Percentiles rank a stretch among this genome's conserved stretches.
Evolutionary conservation across 148 eudicot species (phyloP).

Genomic region (Chenopodium berlandieri): DNA sequence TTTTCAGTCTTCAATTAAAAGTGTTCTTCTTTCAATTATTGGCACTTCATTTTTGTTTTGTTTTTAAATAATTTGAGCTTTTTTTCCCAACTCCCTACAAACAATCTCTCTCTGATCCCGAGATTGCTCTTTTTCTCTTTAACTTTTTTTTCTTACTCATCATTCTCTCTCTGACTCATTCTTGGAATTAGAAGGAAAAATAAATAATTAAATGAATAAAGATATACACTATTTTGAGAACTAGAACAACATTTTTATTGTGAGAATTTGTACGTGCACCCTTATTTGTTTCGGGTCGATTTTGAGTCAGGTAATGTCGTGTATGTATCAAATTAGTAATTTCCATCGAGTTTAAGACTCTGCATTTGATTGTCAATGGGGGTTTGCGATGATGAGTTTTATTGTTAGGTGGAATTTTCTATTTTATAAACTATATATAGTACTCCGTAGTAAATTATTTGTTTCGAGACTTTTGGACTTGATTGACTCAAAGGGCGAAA

Average conservation of each 20-base stretch:
- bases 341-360: no score
- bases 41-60: conserved; percentile 24
- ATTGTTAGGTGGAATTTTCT: no score
- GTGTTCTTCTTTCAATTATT: conserved; percentile 32
- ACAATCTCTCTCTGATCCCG: conserved; percentile 44
- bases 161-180: conserved; percentile 18
- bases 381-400: no score
- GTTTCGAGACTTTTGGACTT: no score
- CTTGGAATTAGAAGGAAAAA: conserved; percentile 15
- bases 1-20: conserved; percentile 7
- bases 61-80: background rate
- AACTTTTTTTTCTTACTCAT: conserved; percentile 24
- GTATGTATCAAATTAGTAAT: background rate
- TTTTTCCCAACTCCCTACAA: conserved; percentile 29
- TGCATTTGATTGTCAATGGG: no score
- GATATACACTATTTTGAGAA: background rate
- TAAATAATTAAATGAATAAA: background rate
- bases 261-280: background rate
- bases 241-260: background rate
- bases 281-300: background rate
- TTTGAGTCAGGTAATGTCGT: background rate
- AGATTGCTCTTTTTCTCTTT: conserved; percentile 31
- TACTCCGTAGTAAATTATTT: no score
- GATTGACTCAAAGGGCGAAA: no score
- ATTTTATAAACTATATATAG: no score